Conservation (phyloP, 2,329 filamentous ascomycete genomes). For the Penicillium psychrosexuale region DNA sequence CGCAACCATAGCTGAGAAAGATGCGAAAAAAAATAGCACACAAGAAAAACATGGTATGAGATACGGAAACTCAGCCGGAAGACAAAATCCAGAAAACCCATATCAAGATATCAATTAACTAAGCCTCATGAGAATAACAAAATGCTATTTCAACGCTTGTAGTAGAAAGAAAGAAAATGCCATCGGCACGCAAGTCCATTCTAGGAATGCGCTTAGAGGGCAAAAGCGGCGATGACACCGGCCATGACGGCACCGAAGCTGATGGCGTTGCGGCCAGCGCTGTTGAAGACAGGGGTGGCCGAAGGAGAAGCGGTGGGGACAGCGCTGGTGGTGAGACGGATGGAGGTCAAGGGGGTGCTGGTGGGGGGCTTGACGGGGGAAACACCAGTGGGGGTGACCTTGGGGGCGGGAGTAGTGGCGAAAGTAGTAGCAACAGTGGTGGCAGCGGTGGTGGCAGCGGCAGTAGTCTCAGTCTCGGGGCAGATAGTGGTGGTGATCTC, state of each 20-base stretch:
- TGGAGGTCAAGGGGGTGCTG: constrained; percentile 1
- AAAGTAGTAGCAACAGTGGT: constrained; percentile 12
- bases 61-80: not conserved
- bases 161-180: constrained; percentile 2
- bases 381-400: constrained; percentile 5
- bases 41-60: constrained; percentile 5
- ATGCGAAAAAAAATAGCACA: not conserved
- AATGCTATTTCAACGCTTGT: constrained; percentile 2
- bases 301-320: constrained; percentile 9
- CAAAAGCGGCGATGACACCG: constrained; percentile 35
- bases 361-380: constrained; percentile 10
- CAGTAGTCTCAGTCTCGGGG: constrained; percentile 11
- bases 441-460: not conserved
- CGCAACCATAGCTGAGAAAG: constrained; percentile 5
- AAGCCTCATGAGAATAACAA: constrained; percentile 5
- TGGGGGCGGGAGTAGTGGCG: constrained; percentile 5
- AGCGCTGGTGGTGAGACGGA: constrained; percentile 4
- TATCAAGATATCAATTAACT: constrained; percentile 2
- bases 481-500: constrained; percentile 20
- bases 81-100: not conserved
- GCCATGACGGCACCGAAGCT: constrained; percentile 36
- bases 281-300: constrained; percentile 25
- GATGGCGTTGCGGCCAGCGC: constrained; percentile 31
- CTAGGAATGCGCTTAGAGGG: constrained; percentile 28
- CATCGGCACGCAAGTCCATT: not conserved